These are phyloP conservation scores for Heritiera littoralis DNA, from an alignment of 345 rosid genomes.

Conservation along the genomic window DNA sequence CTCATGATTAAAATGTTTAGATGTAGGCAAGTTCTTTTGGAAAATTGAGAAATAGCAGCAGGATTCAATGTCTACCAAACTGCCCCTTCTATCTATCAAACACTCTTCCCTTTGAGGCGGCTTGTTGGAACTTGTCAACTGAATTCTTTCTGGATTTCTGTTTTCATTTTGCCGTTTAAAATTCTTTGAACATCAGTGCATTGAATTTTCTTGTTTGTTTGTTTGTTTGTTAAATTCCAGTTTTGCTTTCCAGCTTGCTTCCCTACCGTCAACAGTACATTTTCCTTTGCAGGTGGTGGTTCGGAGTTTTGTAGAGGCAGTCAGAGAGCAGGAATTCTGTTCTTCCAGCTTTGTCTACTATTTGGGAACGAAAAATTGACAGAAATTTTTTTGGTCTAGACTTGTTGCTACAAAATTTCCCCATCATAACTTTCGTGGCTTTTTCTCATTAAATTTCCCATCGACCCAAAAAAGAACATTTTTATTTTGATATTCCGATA, in stretches of 20 bases:
- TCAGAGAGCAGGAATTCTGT: background rate
- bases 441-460: background rate
- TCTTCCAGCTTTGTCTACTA: background rate
- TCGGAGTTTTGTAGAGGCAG: background rate
- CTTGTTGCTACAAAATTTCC: background rate
- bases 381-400: background rate
- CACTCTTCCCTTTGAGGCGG: background rate
- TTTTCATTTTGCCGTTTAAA: background rate
- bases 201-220: background rate
- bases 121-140: background rate
- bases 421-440: background rate
- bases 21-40: background rate
- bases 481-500: background rate
- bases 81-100: too few species aligned
- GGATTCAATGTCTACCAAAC: background rate
- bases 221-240: background rate
- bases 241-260: background rate
- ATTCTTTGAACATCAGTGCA: background rate
- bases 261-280: background rate
- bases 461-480: background rate
- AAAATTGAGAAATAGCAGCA: background rate
- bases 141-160: background rate
- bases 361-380: background rate
- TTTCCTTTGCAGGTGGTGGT: too few species aligned
- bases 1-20: background rate